Conservation (phyloP, 306 rosid species). For the Lablab purpureus region DNA sequence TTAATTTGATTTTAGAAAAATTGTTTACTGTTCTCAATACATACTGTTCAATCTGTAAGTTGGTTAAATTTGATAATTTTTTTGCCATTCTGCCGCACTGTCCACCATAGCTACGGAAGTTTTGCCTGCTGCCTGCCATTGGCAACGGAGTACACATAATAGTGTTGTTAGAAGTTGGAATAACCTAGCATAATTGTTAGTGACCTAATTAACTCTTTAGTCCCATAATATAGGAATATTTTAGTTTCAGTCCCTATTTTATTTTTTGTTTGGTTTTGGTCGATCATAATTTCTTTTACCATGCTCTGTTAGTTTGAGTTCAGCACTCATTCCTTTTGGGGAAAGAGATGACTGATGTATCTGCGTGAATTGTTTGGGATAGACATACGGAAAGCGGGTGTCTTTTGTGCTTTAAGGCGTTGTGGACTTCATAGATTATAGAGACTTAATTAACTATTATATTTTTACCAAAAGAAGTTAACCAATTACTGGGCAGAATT, state of each 20-base stretch:
- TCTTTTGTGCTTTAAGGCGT: not conserved
- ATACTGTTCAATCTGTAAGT: not conserved
- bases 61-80: not conserved
- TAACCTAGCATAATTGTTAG: not conserved
- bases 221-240: too few species aligned
- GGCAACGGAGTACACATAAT: not conserved
- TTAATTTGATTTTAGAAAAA: not conserved
- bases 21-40: not conserved
- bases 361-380: not conserved
- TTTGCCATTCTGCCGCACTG: not conserved
- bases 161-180: not conserved
- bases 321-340: not conserved
- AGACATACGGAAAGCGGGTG: slow-evolving; percentile 12
- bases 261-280: too few species aligned
- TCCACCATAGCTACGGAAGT: not conserved
- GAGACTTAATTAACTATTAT: not conserved
- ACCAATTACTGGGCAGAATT: not conserved
- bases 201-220: too few species aligned
- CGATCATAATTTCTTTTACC: too few species aligned
- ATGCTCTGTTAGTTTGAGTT: not conserved
- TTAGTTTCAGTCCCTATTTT: too few species aligned
- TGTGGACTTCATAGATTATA: slow-evolving; percentile 9
- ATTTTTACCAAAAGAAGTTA: not conserved
- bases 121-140: not conserved
- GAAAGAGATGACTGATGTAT: not conserved